A percentile compares a stretch with the other conserved stretches of the same genome.
Conservation (phyloP, 164 flowering plant species). For the Magnolia kwangsiensis region DNA sequence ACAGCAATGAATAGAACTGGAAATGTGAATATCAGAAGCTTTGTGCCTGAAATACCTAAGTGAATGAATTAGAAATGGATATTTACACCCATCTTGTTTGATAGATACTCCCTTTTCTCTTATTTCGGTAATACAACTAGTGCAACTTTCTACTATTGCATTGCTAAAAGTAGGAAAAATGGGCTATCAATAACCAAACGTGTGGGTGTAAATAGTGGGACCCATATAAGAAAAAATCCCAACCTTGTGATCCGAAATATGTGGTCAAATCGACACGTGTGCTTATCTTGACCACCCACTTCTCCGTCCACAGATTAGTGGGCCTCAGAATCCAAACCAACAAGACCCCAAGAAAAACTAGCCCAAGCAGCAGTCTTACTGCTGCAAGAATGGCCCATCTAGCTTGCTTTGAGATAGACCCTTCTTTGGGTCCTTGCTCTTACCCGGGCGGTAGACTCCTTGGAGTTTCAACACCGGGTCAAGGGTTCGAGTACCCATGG, state of each 20-base stretch:
- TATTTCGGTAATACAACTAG: too few species aligned
- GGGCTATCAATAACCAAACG: neutral
- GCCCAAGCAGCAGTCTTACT: neutral
- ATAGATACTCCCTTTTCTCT: neutral
- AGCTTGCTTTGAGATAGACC: neutral
- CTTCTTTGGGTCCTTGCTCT: too few species aligned
- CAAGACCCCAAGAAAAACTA: slow-evolving; percentile 39
- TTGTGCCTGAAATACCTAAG: slow-evolving; percentile 27
- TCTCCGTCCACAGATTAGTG: slow-evolving; percentile 33
- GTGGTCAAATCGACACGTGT: slow-evolving; percentile 30
- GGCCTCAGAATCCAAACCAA: slow-evolving; percentile 61
- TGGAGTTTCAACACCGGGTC: too few species aligned
- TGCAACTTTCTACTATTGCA: too few species aligned
- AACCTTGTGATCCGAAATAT: slow-evolving; percentile 65
- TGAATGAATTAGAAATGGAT: neutral
- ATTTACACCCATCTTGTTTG: neutral
- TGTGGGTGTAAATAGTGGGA: neutral
- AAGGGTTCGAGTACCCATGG: too few species aligned
- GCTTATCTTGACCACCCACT: slow-evolving; percentile 38
- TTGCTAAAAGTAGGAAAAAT: neutral
- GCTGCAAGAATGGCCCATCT: slow-evolving; percentile 2
- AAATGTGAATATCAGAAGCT: slow-evolving; percentile 39
- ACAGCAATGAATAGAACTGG: slow-evolving; percentile 53
- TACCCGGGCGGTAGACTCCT: too few species aligned
- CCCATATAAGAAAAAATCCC: neutral